phyloP scores from a whole-genome alignment of 1,139 yeast species.

The Debaryomyces singareniensis region DNA sequence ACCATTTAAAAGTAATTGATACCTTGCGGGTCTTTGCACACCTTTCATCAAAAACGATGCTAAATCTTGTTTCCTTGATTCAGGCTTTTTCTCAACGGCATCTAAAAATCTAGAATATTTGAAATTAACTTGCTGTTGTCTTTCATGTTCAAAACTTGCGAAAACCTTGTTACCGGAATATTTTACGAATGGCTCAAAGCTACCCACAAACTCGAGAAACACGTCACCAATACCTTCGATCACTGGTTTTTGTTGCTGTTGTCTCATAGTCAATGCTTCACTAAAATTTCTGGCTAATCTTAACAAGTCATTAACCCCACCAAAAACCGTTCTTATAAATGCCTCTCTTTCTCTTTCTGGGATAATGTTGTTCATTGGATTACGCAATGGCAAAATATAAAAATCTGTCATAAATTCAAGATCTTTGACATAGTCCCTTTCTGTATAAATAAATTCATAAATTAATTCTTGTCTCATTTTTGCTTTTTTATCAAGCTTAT shows the following conservation, averaged over 20 bases:
- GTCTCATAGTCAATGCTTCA: conserved; percentile 84
- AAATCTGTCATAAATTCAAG: conserved; percentile 89
- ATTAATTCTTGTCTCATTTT: conserved; percentile 93
- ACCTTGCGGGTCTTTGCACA: conserved; percentile 92
- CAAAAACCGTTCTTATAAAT: conserved; percentile 86
- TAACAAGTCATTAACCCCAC: conserved; percentile 82
- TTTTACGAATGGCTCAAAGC: conserved; percentile 85
- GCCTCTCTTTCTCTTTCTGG: conserved; percentile 87
- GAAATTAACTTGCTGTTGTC: conserved; percentile 87
- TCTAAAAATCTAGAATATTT: conserved; percentile 89
- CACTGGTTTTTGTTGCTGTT: conserved; percentile 75
- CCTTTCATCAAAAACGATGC: conserved; percentile 93
- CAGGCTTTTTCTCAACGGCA: conserved; percentile 85
- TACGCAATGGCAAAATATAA: conserved; percentile 87
- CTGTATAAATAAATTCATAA: conserved; percentile 90
- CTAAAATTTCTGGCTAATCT: conserved; percentile 78
- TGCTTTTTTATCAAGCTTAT: conserved; percentile 74
- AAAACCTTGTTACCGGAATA: conserved; percentile 96
- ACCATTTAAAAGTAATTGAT: conserved; percentile 78
- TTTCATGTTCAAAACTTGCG: conserved; percentile 92
- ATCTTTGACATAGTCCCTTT: conserved; percentile 91
- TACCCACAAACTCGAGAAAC: conserved; percentile 74
- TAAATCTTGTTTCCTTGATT: conserved; percentile 83
- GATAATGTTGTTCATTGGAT: conserved; percentile 67
- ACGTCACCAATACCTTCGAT: conserved; percentile 85